These are phyloP conservation scores for Apium graveolens DNA, from an alignment of 129 eudicot genomes.

Conservation along the genomic window DNA sequence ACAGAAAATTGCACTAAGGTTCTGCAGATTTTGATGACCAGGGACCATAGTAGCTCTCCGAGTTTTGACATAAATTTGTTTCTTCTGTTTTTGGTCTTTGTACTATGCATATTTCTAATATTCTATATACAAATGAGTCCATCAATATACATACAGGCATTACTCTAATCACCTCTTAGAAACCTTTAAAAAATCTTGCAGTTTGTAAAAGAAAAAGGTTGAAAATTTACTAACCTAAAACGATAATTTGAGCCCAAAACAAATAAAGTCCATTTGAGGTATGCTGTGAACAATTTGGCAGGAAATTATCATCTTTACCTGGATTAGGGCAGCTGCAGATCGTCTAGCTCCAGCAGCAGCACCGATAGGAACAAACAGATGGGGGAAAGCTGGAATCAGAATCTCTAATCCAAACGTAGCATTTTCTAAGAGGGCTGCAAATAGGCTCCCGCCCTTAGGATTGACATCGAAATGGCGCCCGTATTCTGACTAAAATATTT, in stretches of 20 bases:
- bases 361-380: slow-evolving; percentile 88
- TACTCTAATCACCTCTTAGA: too few relatives aligned
- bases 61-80: background rate
- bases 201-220: too few relatives aligned
- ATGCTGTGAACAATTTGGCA: background rate
- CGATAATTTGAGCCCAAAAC: background rate
- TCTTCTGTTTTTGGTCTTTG: background rate
- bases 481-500: slow-evolving; percentile 79
- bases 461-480: slow-evolving; percentile 96
- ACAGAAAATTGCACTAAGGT: background rate
- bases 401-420: slow-evolving; percentile 95
- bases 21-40: background rate
- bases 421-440: slow-evolving; percentile 89
- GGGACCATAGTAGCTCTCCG: background rate
- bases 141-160: background rate
- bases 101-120: background rate
- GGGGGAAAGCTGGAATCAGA: slow-evolving; percentile 95
- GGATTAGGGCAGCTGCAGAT: slow-evolving; percentile 87
- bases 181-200: background rate
- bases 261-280: background rate
- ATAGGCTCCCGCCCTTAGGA: slow-evolving; percentile 97
- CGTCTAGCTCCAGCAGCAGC: slow-evolving; percentile 98
- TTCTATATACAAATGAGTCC: background rate
- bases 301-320: slow-evolving; percentile 32
- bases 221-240: background rate